Conservation (phyloP, 169 alveolate genomes). For the Prorocentrum cordatum region DNA sequence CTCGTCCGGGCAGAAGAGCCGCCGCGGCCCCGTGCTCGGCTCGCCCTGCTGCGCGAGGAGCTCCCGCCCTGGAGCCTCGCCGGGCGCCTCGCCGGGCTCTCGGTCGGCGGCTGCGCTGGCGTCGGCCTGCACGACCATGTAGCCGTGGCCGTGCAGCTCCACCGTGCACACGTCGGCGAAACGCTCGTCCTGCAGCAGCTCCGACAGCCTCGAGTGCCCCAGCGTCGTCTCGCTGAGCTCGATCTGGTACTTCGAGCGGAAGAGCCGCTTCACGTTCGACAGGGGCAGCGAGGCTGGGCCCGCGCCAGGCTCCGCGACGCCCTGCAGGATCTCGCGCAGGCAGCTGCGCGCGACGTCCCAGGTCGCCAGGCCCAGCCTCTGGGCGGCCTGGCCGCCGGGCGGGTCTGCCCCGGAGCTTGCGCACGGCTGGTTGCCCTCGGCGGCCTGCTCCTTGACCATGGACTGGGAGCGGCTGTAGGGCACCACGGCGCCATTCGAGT, state of each 20-base stretch:
- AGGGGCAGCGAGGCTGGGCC: constrained; percentile 2
- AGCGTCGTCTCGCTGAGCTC: constrained; percentile 44
- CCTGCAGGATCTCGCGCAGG: constrained; percentile 13
- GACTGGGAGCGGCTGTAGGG: constrained; percentile 38
- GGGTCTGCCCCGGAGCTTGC: background rate
- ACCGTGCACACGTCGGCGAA: constrained; percentile 18
- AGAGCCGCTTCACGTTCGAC: constrained; percentile 60
- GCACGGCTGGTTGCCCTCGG: constrained; percentile 20
- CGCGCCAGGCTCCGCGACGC: background rate
- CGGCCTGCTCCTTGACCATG: constrained; percentile 31
- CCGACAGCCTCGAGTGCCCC: constrained; percentile 66
- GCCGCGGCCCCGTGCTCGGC: too few species aligned
- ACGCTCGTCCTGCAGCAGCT: constrained; percentile 23
- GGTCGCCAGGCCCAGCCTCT: background rate
- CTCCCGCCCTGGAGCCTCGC: too few species aligned
- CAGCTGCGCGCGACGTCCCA: constrained; percentile 20
- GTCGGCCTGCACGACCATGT: constrained; percentile 22
- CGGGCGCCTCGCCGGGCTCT: too few species aligned
- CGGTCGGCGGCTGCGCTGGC: too few species aligned
- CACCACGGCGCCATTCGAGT: constrained; percentile 56
- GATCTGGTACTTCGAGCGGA: constrained; percentile 38
- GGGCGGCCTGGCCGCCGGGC: constrained; percentile 14
- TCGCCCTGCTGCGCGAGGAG: too few species aligned
- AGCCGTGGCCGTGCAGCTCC: constrained; percentile 31
- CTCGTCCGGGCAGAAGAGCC: too few species aligned